phyloP scores from a whole-genome alignment of 257 asterid species.

The Avicennia marina region DNA sequence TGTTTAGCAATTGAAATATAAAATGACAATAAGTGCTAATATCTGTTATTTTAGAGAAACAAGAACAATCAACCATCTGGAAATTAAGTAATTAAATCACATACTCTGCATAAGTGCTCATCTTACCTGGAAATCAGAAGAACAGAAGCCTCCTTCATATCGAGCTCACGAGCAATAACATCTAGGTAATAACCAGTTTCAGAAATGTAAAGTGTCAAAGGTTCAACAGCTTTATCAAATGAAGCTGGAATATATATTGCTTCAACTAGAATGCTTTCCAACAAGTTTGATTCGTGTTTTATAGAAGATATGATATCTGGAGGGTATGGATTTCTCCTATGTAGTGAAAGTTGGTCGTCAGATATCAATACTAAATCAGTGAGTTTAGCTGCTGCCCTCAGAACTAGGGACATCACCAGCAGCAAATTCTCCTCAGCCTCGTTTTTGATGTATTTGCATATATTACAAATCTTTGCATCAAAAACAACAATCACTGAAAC shows the following conservation, averaged over 20 bases:
- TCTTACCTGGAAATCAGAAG: constrained; percentile 75
- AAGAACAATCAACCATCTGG: neutral
- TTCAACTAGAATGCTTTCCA: constrained; percentile 41
- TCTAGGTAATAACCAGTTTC: constrained; percentile 71
- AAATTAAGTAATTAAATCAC: constrained; percentile 3
- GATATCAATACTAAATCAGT: constrained; percentile 33
- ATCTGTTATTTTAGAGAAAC: neutral
- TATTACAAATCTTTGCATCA: constrained; percentile 58
- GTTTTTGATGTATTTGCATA: constrained; percentile 71
- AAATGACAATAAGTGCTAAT: neutral
- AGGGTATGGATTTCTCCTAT: constrained; percentile 48
- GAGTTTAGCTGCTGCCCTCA: constrained; percentile 50
- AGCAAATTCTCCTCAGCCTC: constrained; percentile 42
- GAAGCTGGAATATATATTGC: constrained; percentile 62
- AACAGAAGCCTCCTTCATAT: constrained; percentile 57
- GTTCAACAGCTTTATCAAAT: constrained; percentile 39
- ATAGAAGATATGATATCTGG: constrained; percentile 41
- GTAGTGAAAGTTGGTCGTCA: constrained; percentile 52
- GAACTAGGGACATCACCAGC: constrained; percentile 55
- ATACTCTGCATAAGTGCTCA: neutral
- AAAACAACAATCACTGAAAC: constrained; percentile 62
- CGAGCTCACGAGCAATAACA: constrained; percentile 60
- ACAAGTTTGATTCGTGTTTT: constrained; percentile 33
- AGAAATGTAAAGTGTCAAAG: constrained; percentile 42
- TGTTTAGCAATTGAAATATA: too few species aligned